Evolutionary conservation across 257 asterid genomes (phyloP).

Genomic region (Oldenlandia corymbosa): DNA sequence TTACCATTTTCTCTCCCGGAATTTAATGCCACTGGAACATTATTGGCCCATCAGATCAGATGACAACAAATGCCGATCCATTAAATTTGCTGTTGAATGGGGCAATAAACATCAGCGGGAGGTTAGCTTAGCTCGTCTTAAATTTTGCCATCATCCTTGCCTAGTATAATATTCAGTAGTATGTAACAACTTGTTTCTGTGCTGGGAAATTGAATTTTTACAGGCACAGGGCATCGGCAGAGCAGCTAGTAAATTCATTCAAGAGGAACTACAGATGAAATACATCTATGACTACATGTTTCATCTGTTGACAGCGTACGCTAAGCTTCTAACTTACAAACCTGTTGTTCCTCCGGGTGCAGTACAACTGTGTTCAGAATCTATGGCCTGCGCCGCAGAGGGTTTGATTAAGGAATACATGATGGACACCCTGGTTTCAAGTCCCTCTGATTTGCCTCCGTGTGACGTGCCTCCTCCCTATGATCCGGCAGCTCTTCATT

Average conservation of each 20-base stretch:
- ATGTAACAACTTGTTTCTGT: too few species aligned
- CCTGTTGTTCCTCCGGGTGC: slow-evolving; percentile 52
- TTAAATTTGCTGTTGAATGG: slow-evolving; percentile 84
- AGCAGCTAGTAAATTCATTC: slow-evolving; percentile 53
- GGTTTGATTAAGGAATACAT: slow-evolving; percentile 48
- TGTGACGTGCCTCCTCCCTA: slow-evolving; percentile 64
- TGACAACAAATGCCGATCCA: slow-evolving; percentile 66
- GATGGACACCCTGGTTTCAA: slow-evolving; percentile 46
- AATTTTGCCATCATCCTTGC: too few species aligned
- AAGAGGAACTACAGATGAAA: slow-evolving; percentile 51
- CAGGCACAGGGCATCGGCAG: slow-evolving; percentile 74
- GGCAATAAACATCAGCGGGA: slow-evolving; percentile 52
- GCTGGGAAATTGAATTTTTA: not conserved
- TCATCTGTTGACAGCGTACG: slow-evolving; percentile 55
- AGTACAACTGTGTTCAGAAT: slow-evolving; percentile 60
- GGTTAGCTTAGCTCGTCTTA: slow-evolving; percentile 1
- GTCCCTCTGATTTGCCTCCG: slow-evolving; percentile 34
- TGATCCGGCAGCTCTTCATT: slow-evolving; percentile 43
- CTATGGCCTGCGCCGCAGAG: slow-evolving; percentile 50
- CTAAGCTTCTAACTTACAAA: slow-evolving; percentile 66
- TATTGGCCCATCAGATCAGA: slow-evolving; percentile 89
- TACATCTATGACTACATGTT: slow-evolving; percentile 86
- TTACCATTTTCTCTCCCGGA: slow-evolving; percentile 76
- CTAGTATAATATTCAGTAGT: too few species aligned
- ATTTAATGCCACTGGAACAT: slow-evolving; percentile 70